A percentile compares a stretch with the other conserved stretches of the same genome.
These are phyloP conservation scores for Teunomyces funiuensis DNA, from an alignment of 805 yeast genomes.

Conservation along the genomic window DNA sequence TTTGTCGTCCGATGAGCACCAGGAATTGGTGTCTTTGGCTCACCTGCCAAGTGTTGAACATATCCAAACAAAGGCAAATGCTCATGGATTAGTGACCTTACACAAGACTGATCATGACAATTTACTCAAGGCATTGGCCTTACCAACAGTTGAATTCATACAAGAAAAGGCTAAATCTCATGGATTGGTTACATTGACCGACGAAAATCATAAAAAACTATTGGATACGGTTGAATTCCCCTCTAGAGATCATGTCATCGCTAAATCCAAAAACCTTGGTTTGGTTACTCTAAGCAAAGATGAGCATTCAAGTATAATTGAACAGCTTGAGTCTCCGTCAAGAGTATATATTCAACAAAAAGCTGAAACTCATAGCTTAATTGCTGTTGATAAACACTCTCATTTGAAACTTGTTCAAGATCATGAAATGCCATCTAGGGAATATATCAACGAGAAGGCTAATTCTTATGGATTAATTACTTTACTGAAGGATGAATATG, in stretches of 20 bases:
- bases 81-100: slow-evolving; percentile 8
- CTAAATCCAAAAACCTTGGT: slow-evolving; percentile 16
- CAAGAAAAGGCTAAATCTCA: slow-evolving; percentile 28
- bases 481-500: slow-evolving; percentile 13
- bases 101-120: background rate
- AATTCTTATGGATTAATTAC: slow-evolving; percentile 16
- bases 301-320: slow-evolving; percentile 4
- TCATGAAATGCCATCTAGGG: slow-evolving; percentile 25
- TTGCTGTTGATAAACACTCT: background rate
- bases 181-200: slow-evolving; percentile 14
- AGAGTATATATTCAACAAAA: slow-evolving; percentile 9
- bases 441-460: slow-evolving; percentile 34
- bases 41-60: slow-evolving; percentile 13
- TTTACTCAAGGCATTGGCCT: background rate
- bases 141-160: slow-evolving; percentile 24
- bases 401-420: slow-evolving; percentile 8
- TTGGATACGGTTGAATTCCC: slow-evolving; percentile 6
- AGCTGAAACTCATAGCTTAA: slow-evolving; percentile 7
- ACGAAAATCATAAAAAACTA: slow-evolving; percentile 14
- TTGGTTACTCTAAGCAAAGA: slow-evolving; percentile 12
- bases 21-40: slow-evolving; percentile 10
- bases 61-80: slow-evolving; percentile 9
- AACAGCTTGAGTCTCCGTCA: slow-evolving; percentile 10
- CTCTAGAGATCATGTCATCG: slow-evolving; percentile 13
- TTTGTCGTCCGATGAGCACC: slow-evolving; percentile 12